A percentile compares a stretch with the other conserved stretches of the same genome.
phyloP scores from a whole-genome alignment of 2,329 filamentous ascomycete genomes.

The Bipolaris victoriae region DNA sequence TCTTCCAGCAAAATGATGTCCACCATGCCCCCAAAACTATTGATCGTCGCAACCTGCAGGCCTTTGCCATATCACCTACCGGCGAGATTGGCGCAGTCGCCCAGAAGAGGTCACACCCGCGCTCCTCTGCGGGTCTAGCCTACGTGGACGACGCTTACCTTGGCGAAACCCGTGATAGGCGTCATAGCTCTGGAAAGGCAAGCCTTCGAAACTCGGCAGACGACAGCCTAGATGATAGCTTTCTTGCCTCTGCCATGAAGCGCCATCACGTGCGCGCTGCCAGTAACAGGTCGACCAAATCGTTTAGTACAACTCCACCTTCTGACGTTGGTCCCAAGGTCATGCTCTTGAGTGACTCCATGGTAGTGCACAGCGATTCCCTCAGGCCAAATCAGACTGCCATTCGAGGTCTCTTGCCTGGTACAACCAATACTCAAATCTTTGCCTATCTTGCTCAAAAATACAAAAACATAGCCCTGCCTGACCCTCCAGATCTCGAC shows the following conservation, averaged over 20 bases:
- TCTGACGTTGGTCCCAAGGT: constrained; percentile 55
- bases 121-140: constrained; percentile 49
- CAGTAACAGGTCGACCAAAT: constrained; percentile 58
- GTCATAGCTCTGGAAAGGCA: constrained; percentile 55
- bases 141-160: constrained; percentile 48
- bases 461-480: constrained; percentile 50
- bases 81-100: constrained; percentile 63
- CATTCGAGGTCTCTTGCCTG: constrained; percentile 57
- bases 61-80: constrained; percentile 63
- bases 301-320: constrained; percentile 61
- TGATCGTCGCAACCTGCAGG: constrained; percentile 62
- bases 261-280: constrained; percentile 55
- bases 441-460: constrained; percentile 54
- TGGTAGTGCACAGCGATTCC: constrained; percentile 51
- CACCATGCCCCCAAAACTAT: constrained; percentile 65
- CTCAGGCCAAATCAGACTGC: constrained; percentile 55
- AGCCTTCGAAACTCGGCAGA: constrained; percentile 61
- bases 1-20: constrained; percentile 68
- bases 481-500: constrained; percentile 48
- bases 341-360: constrained; percentile 58
- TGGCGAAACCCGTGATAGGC: constrained; percentile 52
- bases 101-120: constrained; percentile 57
- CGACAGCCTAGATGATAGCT: constrained; percentile 63
- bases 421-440: constrained; percentile 46
- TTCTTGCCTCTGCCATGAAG: constrained; percentile 57